These are phyloP conservation scores for Naematelia aurantialba DNA, from an alignment of 768 basidiomycete species.

Conservation along the genomic window DNA sequence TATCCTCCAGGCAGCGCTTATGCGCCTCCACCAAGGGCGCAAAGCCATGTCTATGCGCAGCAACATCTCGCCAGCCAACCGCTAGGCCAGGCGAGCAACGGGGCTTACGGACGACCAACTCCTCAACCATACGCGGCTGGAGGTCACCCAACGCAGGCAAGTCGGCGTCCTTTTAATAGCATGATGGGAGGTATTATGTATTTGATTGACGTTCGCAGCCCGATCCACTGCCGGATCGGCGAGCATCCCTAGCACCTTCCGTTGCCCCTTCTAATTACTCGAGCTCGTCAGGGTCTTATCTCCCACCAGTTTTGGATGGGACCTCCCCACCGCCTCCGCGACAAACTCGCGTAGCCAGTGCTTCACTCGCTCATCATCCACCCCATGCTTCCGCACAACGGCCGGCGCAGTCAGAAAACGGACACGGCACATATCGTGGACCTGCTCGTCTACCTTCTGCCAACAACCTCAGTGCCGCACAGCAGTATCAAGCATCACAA, in stretches of 20 bases:
- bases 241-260: constrained; percentile 40
- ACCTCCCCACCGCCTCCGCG: constrained; percentile 26
- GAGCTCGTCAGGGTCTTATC: constrained; percentile 33
- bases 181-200: too few species aligned
- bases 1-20: constrained; percentile 34
- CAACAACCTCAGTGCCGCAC: not conserved
- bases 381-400: constrained; percentile 1
- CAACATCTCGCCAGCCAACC: constrained; percentile 17
- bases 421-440: not conserved
- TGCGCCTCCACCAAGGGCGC: constrained; percentile 13
- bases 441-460: constrained; percentile 16
- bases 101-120: constrained; percentile 7
- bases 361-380: constrained; percentile 9
- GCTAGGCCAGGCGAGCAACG: not conserved
- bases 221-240: constrained; percentile 13
- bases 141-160: not conserved
- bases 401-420: not conserved
- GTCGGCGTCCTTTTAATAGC: too few species aligned
- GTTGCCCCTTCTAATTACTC: constrained; percentile 39
- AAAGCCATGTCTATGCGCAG: constrained; percentile 7
- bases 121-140: constrained; percentile 2
- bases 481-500: not conserved
- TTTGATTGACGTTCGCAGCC: too few species aligned
- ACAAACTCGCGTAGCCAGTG: constrained; percentile 4
- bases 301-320: constrained; percentile 30